phyloP scores from a whole-genome alignment of 2,329 filamentous ascomycete species.

The Allantophomopsis cytisporea region DNA sequence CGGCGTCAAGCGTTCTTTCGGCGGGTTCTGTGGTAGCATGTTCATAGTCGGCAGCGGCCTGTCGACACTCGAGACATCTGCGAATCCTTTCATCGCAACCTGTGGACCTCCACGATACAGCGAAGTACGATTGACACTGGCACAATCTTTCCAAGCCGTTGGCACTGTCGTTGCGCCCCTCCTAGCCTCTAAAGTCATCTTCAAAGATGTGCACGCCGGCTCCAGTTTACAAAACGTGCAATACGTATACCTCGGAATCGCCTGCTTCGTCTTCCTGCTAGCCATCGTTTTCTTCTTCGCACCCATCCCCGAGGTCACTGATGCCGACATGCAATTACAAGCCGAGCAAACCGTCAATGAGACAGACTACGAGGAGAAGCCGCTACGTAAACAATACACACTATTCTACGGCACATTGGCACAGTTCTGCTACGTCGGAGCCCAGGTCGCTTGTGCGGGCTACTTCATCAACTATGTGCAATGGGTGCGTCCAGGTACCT shows the following conservation, averaged over 20 bases:
- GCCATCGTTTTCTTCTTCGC: conserved; percentile 51
- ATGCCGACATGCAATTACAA: conserved; percentile 41
- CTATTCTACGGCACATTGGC: conserved; percentile 63
- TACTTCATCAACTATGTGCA: conserved; percentile 62
- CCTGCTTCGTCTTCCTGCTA: conserved; percentile 52
- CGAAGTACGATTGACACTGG: conserved; percentile 60
- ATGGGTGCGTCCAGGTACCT: conserved; percentile 39
- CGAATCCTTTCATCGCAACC: conserved; percentile 41
- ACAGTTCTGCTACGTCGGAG: conserved; percentile 66
- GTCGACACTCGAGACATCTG: conserved; percentile 61
- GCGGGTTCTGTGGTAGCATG: conserved; percentile 4
- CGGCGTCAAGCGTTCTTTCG: conserved; percentile 25
- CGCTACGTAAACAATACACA: conserved; percentile 56
- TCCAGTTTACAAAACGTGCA: conserved; percentile 51
- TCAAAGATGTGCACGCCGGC: conserved; percentile 42
- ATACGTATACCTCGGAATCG: conserved; percentile 63
- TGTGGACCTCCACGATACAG: conserved; percentile 55
- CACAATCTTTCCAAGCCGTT: conserved; percentile 63
- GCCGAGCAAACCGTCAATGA: conserved; percentile 1
- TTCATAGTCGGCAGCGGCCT: conserved; percentile 64
- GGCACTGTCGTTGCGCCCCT: conserved; percentile 60
- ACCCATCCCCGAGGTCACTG: conserved; percentile 57
- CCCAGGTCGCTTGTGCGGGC: conserved; percentile 48
- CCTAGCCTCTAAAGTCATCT: conserved; percentile 59
- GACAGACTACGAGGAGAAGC: conserved; percentile 38